Evolutionary conservation across 352 stramenopile genomes (phyloP).

Genomic region (Phytophthora constricta): DNA sequence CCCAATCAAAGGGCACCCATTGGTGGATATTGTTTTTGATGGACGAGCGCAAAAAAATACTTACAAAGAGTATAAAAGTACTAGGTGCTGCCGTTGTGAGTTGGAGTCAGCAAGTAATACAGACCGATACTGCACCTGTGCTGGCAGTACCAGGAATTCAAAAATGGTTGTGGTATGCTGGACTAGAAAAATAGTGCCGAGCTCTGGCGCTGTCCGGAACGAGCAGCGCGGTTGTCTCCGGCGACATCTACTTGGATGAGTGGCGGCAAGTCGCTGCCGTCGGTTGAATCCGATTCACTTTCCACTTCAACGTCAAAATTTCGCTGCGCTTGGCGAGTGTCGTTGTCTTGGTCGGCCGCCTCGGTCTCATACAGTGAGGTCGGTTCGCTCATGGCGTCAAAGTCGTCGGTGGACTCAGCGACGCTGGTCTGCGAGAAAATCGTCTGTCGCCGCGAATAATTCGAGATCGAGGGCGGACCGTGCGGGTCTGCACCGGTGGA

Average conservation of each 20-base stretch:
- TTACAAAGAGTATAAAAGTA: too few species aligned
- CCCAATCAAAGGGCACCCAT: too few species aligned
- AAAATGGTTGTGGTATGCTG: too few species aligned
- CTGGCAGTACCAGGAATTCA: too few species aligned
- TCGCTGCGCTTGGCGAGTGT: constrained; percentile 2
- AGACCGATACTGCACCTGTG: too few species aligned
- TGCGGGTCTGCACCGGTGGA: not conserved
- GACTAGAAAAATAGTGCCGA: not conserved
- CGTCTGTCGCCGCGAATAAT: constrained; percentile 50
- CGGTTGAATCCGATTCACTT: constrained; percentile 1
- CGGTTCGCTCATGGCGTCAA: constrained; percentile 36
- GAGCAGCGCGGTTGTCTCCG: not conserved
- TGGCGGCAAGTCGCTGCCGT: constrained; percentile 17
- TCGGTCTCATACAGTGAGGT: constrained; percentile 25
- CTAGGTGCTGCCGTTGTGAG: too few species aligned
- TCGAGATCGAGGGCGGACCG: constrained; percentile 28
- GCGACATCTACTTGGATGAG: constrained; percentile 11
- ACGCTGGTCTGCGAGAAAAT: constrained; percentile 52
- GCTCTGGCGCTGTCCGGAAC: not conserved
- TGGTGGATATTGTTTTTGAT: too few species aligned
- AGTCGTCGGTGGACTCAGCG: constrained; percentile 38
- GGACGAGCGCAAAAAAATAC: too few species aligned
- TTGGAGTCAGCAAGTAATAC: too few species aligned
- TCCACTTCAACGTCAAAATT: constrained; percentile 12
- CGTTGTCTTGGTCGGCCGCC: constrained; percentile 11